A percentile compares a stretch with the other conserved stretches of the same genome.
phyloP scores from a whole-genome alignment of 805 yeast species.

The Peterozyma xylosa region DNA sequence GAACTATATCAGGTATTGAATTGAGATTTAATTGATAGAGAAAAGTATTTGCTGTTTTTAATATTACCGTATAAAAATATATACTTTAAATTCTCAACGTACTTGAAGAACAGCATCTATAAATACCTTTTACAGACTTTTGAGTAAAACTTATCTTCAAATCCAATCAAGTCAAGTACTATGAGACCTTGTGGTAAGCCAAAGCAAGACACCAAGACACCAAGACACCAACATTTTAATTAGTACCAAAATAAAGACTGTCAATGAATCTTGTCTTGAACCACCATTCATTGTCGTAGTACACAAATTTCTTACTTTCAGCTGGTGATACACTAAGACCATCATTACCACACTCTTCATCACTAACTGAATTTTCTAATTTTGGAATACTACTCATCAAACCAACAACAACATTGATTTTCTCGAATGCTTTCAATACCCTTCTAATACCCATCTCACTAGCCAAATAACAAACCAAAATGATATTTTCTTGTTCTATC shows the following conservation, averaged over 20 bases:
- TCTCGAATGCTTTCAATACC: constrained; percentile 65
- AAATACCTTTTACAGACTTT: too few relatives aligned
- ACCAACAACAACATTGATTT: constrained; percentile 64
- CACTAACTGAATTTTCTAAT: constrained; percentile 10
- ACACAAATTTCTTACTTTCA: constrained; percentile 22
- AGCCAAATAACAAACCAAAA: constrained; percentile 65
- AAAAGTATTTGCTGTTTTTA: too few relatives aligned
- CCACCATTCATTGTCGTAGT: constrained; percentile 47
- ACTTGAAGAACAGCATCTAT: too few relatives aligned
- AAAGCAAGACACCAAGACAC: too few relatives aligned
- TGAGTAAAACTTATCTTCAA: too few relatives aligned
- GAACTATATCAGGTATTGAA: too few relatives aligned
- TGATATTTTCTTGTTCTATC: constrained; percentile 51
- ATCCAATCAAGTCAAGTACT: too few relatives aligned
- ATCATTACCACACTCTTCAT: constrained; percentile 1
- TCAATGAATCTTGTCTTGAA: constrained; percentile 68
- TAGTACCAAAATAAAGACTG: constrained; percentile 69
- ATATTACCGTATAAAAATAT: too few relatives aligned
- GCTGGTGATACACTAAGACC: not conserved
- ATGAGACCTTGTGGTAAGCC: too few relatives aligned
- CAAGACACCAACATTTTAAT: constrained; percentile 3
- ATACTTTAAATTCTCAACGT: too few relatives aligned
- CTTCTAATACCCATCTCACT: constrained; percentile 74
- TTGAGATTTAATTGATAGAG: too few relatives aligned
- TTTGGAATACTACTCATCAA: constrained; percentile 37